These are phyloP conservation scores for Iberis pinnata DNA, from an alignment of 345 rosid species.

Conservation along the genomic window DNA sequence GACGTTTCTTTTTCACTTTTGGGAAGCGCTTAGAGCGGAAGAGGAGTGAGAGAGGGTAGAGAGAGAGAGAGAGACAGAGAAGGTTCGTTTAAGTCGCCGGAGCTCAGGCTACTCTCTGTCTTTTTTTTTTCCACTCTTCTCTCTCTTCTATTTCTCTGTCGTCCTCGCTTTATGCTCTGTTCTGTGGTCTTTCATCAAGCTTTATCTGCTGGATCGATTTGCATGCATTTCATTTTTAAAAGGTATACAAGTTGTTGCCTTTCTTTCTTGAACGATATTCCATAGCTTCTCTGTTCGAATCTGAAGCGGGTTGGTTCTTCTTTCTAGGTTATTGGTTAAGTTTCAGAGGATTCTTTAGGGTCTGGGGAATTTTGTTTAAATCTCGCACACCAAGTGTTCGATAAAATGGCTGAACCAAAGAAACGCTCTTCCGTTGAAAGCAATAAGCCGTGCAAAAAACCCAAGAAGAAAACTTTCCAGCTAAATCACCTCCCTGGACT, in stretches of 20 bases:
- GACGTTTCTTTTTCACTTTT: slow-evolving; percentile 22
- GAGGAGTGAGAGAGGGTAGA: slow-evolving; percentile 12
- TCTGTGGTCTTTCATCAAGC: slow-evolving; percentile 24
- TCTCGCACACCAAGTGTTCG: slow-evolving; percentile 23
- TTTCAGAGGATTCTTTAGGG: slow-evolving; percentile 21
- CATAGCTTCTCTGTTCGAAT: slow-evolving; percentile 7
- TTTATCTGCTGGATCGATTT: slow-evolving; percentile 35
- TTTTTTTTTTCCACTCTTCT: too few species aligned
- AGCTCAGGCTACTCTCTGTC: slow-evolving; percentile 63
- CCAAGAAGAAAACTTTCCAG: slow-evolving; percentile 21
- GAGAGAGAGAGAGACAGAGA: not conserved
- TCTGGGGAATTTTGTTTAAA: slow-evolving; percentile 25
- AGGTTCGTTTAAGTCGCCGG: slow-evolving; percentile 23
- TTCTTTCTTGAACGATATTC: not conserved
- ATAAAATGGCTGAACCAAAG: slow-evolving; percentile 38
- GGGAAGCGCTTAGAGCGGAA: not conserved
- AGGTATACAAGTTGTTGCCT: slow-evolving; percentile 35
- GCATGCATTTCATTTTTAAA: slow-evolving; percentile 73
- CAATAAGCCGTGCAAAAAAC: slow-evolving; percentile 22
- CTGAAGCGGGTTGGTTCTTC: slow-evolving; percentile 26
- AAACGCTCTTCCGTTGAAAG: slow-evolving; percentile 29
- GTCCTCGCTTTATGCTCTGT: slow-evolving; percentile 20
- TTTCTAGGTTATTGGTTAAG: slow-evolving; percentile 26
- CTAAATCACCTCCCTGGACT: slow-evolving; percentile 29
- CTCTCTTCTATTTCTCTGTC: slow-evolving; percentile 18